These are phyloP conservation scores for Nakazawaea pomicola DNA, from an alignment of 805 yeast species.

Conservation along the genomic window DNA sequence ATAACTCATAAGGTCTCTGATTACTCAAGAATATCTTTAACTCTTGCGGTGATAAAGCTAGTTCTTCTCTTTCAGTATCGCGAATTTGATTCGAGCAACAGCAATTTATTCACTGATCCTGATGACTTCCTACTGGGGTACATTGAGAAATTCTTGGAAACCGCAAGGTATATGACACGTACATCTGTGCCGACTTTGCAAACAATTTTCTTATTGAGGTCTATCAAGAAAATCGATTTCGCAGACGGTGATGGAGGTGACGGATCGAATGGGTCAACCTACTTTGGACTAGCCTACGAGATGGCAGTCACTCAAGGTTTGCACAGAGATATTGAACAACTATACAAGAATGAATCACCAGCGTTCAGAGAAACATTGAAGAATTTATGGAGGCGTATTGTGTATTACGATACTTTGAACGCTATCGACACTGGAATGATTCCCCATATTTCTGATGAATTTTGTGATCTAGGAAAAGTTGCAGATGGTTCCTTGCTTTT, in stretches of 20 bases:
- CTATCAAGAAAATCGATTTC: not conserved
- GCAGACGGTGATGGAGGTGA: slow-evolving; percentile 10
- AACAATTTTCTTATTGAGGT: not conserved
- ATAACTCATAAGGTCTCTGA: not conserved
- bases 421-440: slow-evolving; percentile 2
- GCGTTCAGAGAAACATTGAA: not conserved
- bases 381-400: slow-evolving; percentile 6
- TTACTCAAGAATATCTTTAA: slow-evolving; percentile 1
- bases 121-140: not conserved
- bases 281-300: not conserved
- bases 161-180: not conserved
- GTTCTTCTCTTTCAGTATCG: not conserved
- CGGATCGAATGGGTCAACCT: slow-evolving; percentile 5
- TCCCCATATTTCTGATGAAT: not conserved
- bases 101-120: not conserved
- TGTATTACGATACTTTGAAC: slow-evolving; percentile 6
- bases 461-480: not conserved
- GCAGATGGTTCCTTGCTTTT: not conserved
- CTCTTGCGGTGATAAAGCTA: not conserved
- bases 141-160: not conserved
- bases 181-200: slow-evolving; percentile 3
- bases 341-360: not conserved
- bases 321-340: slow-evolving; percentile 1
- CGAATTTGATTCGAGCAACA: not conserved
- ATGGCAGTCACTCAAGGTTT: slow-evolving; percentile 4